Evolutionary conservation across 2,329 filamentous ascomycete species (phyloP), one percentile per base, ranked within the genome.

Genomic region (Epicoccum nigrum): DNA sequence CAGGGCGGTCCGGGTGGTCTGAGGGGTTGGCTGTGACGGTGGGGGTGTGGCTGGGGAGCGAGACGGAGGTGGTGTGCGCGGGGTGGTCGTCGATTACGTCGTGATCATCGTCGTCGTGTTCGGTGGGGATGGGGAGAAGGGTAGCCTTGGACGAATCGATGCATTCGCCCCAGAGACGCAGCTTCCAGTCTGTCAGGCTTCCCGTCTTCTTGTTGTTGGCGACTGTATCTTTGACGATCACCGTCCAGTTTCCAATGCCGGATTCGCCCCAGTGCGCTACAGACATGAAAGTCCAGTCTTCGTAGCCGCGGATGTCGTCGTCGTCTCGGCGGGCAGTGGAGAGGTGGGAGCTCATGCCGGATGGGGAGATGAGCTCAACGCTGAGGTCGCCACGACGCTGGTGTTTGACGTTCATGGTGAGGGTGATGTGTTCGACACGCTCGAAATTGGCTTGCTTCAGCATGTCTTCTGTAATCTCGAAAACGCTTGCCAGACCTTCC

Each of bases 241-340:
- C 82, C 0, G 89, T 96, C 94, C 94, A 99, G 17, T 84, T 92
- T 44, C 94, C 94, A 50, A 92, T 74, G 52, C 92, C 92, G 34
- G 83, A 82, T 74, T 99, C 94, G 40, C 94, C 94, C 91, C 92
- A 99, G 72, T 99, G 94, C 58, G 87, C 92, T 30, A 99, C 94
- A 55, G 88, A 95, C 94, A 99, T 99, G 67, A 99, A 99, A 0
- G 93, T 97, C 94, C 94, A 99, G 75, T 97, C 91, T 30, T 86
- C 78, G 71, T 97, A 99, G 7, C 94, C 94, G 17, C 76, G 74
- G 0, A 76, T 70, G 28, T 81, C 82, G 1, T 81, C 78, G 71
- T 99, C 94, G 17, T 84, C 74, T 53, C 81, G 81, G 58, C 94
- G 88, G 1, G 87, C 79, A 11, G 86, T 89, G 4, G 92, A 88